Evolutionary conservation across 2,329 filamentous ascomycete species (phyloP), one percentile per base, ranked within the genome.

Genomic region (Ceratocystis lukuohia): DNA sequence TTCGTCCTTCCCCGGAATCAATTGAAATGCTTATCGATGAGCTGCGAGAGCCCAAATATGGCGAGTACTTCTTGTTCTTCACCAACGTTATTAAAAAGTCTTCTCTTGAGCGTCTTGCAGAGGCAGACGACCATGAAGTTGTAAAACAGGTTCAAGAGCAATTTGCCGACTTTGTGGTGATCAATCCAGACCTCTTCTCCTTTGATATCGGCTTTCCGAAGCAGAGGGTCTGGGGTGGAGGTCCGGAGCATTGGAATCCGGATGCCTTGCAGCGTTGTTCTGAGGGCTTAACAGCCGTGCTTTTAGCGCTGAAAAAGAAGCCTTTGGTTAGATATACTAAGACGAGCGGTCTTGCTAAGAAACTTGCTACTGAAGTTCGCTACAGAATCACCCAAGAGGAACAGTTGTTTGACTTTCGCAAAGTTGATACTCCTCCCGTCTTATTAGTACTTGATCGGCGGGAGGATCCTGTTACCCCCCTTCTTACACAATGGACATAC

Each of bases 71-170:
- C 73, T 83, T 99, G 66, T 96, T 95, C 76, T 96, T 99, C 76
- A 97, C 91, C 80, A 99, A 99, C 75, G 88, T 99, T 68, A 87
- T 94, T 73, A 96, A 95, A 76, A 99, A 99, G 77, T 97, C 94
- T 1, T 89, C 93, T 0, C 80, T 99, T 28, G 94, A 99, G 75
- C 85, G 94, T 56, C 80, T 99, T 56, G 94, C 94, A 44, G 95
- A 99, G 79, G 92, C 94, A 30, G 94, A 99, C 74, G 92, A 96
- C 71, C 91, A 99, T 73, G 95, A 99, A 76, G 91, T 99, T 45
- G 93, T 99, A 70, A 95, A 92, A 73, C 81, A 85, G 12, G 88
- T 99, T 0, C 92, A 97, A 73, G 94, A 99, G 76, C 90, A 96
- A 74, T 99, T 97, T 75, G 91, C 93, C 69, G 94, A 99, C 75